Evolutionary conservation across 352 stramenopile genomes (phyloP).

Genomic region (Globisporangium lucens): DNA sequence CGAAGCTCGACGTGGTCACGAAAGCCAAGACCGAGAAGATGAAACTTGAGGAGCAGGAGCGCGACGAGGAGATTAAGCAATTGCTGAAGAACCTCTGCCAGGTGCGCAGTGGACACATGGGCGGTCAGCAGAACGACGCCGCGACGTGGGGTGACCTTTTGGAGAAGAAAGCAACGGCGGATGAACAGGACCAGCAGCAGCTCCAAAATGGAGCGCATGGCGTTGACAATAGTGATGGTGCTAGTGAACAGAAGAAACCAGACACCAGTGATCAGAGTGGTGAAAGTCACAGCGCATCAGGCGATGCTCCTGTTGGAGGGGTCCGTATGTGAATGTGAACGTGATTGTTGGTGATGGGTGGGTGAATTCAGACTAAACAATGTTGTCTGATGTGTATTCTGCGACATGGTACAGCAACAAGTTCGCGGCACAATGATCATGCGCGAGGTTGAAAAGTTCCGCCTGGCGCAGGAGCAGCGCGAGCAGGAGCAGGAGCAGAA

Average conservation of each 20-base stretch:
- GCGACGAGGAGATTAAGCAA: conserved; percentile 23
- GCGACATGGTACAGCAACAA: conserved; percentile 18
- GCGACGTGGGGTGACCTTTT: conserved; percentile 33
- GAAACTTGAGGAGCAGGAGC: conserved; percentile 22
- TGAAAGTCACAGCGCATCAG: not conserved
- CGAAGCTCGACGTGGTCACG: conserved; percentile 30
- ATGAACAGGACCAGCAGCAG: not conserved
- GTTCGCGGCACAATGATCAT: conserved; percentile 40
- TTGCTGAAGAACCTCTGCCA: conserved; percentile 29
- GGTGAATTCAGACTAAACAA: not conserved
- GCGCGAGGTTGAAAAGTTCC: conserved; percentile 46
- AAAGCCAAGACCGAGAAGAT: conserved; percentile 23
- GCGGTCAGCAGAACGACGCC: conserved; percentile 34
- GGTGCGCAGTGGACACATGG: conserved; percentile 29
- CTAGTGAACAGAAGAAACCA: not conserved
- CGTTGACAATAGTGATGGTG: not conserved
- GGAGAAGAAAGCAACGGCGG: conserved; percentile 7
- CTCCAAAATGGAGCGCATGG: not conserved
- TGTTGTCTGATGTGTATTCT: not conserved
- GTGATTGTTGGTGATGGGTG: not conserved
- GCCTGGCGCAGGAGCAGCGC: conserved; percentile 36
- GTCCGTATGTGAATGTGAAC: not conserved
- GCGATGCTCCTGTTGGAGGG: conserved; percentile 11
- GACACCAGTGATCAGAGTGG: not conserved
- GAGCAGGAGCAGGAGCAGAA: conserved; percentile 34